Conservation (phyloP, 2,329 filamentous ascomycete genomes). For the Lecanicillium sp. region DNA sequence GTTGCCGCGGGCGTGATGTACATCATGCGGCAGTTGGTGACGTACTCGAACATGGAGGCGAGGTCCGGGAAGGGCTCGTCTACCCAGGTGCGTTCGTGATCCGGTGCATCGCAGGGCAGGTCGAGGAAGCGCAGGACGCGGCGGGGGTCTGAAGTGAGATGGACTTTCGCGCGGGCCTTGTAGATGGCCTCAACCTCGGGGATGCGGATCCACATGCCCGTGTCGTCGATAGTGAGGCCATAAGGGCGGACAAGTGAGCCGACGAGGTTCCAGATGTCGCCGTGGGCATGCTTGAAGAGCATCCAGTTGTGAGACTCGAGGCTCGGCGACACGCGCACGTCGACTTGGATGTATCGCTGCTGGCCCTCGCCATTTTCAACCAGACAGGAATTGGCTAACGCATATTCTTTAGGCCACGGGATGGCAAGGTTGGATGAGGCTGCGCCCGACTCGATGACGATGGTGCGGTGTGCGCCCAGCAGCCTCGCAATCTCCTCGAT, state of each 20-base stretch:
- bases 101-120: constrained; percentile 37
- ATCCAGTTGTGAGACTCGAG: constrained; percentile 50
- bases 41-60: constrained; percentile 57
- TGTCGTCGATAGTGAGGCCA: constrained; percentile 60
- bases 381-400: too few species aligned
- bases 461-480: constrained; percentile 40
- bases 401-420: constrained; percentile 43
- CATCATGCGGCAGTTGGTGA: constrained; percentile 53
- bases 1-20: constrained; percentile 30
- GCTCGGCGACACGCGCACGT: constrained; percentile 51
- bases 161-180: constrained; percentile 50
- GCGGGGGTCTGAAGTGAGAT: constrained; percentile 52
- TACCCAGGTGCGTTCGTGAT: constrained; percentile 32
- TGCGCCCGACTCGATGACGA: constrained; percentile 22
- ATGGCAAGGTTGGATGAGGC: constrained; percentile 46
- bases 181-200: constrained; percentile 59
- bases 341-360: constrained; percentile 57
- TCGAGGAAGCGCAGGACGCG: constrained; percentile 58
- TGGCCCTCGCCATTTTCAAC: constrained; percentile 13
- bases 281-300: constrained; percentile 63
- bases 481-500: constrained; percentile 27
- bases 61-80: constrained; percentile 47
- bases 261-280: constrained; percentile 63
- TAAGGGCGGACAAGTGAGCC: constrained; percentile 57
- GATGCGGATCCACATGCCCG: constrained; percentile 59